Evolutionary conservation across 345 rosid genomes (phyloP).

Genomic region (Microthlaspi erraticum): DNA sequence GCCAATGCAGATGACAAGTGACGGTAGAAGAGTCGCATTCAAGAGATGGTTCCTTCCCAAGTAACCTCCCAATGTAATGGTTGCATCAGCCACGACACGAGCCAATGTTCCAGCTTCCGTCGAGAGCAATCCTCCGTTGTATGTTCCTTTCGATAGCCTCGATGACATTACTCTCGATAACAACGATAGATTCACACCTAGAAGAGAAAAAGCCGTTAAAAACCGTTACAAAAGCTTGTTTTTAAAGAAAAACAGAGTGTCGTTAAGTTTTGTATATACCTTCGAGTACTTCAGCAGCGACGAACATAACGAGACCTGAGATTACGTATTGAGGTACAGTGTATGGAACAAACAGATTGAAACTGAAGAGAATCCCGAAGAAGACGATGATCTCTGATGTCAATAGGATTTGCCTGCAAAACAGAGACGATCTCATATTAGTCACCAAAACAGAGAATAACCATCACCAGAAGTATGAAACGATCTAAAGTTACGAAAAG

Average conservation of each 20-base stretch:
- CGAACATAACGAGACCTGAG: constrained; percentile 95
- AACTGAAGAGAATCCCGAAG: constrained; percentile 81
- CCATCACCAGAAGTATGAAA: neutral
- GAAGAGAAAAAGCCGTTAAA: neutral
- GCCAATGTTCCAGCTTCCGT: constrained; percentile 98
- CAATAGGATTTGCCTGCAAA: constrained; percentile 88
- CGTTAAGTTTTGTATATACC: constrained; percentile 51
- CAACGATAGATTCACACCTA: constrained; percentile 91
- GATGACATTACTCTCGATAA: constrained; percentile 98
- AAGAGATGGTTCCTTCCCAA: constrained; percentile 70
- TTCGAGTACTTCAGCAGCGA: constrained; percentile 97
- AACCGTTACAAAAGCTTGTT: neutral
- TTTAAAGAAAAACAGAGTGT: neutral
- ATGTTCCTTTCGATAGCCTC: constrained; percentile 92
- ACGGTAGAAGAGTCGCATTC: constrained; percentile 87
- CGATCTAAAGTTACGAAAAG: neutral
- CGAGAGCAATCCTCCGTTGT: constrained; percentile 91
- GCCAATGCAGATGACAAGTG: constrained; percentile 69
- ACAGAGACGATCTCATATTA: constrained; percentile 12
- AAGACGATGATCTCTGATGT: constrained; percentile 89
- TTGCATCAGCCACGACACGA: constrained; percentile 91
- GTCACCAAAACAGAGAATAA: constrained; percentile 4
- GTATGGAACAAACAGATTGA: constrained; percentile 69
- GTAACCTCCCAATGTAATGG: constrained; percentile 90
- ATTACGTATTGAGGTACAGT: constrained; percentile 81